Percentiles rank a stretch among this genome's conserved stretches.
Conservation (phyloP, 1,284 basidiomycete genomes). For the Leccinum brunneo-olivaceum region DNA sequence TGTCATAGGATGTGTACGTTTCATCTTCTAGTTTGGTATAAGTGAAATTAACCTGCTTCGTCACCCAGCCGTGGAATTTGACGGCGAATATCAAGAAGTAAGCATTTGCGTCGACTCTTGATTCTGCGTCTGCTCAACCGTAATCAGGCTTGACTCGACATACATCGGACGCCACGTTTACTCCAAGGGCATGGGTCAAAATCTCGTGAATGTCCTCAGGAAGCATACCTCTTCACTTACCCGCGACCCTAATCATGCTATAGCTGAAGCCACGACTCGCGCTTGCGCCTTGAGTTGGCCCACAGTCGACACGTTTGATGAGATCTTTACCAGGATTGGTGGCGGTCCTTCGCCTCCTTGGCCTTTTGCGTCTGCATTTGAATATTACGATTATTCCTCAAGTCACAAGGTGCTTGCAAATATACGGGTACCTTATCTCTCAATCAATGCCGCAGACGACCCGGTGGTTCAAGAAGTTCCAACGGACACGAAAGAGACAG, state of each 20-base stretch:
- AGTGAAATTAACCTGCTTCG: conserved; percentile 11
- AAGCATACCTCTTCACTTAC: conserved; percentile 51
- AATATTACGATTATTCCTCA: conserved; percentile 78
- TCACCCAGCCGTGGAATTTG: conserved; percentile 70
- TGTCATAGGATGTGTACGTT: conserved; percentile 72
- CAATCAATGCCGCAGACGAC: conserved; percentile 88
- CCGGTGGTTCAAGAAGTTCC: conserved; percentile 73
- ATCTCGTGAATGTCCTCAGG: conserved; percentile 64
- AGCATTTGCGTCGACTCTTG: conserved; percentile 20
- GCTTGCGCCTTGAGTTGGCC: conserved; percentile 46
- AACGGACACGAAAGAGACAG: conserved; percentile 51
- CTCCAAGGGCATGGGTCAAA: conserved; percentile 77
- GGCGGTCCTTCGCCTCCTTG: conserved; percentile 78
- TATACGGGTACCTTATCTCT: conserved; percentile 69
- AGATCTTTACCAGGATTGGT: conserved; percentile 62
- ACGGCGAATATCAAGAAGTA: conserved; percentile 52
- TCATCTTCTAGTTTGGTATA: conserved; percentile 5
- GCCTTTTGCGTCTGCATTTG: conserved; percentile 69
- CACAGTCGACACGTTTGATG: conserved; percentile 57
- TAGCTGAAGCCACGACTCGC: conserved; percentile 42
- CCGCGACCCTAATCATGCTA: conserved; percentile 44
- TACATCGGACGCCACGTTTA: conserved; percentile 71
- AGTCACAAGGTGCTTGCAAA: conserved; percentile 48
- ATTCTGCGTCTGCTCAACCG: conserved; percentile 10
- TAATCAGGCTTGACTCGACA: conserved; percentile 51